A percentile compares a stretch with the other conserved stretches of the same genome.
Evolutionary conservation across 2,329 filamentous ascomycete species (phyloP).

Genomic region (Paraconiothyrium brasiliense): DNA sequence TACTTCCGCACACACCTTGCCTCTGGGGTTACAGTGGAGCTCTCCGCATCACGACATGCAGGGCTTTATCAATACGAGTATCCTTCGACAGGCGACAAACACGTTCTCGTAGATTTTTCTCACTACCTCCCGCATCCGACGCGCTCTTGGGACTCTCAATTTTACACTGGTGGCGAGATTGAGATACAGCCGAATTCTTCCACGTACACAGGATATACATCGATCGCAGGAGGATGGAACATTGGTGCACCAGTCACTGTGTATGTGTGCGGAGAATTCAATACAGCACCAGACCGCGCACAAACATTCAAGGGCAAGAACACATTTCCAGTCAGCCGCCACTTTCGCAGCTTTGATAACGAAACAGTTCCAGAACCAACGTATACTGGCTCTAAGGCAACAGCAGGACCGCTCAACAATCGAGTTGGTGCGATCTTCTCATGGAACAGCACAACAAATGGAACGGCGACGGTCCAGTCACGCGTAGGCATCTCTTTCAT

Average conservation of each 20-base stretch:
- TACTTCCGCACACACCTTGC: constrained; percentile 48
- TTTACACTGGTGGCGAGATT: constrained; percentile 48
- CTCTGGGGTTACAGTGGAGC: constrained; percentile 47
- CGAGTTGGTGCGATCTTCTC: constrained; percentile 63
- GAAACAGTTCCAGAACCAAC: constrained; percentile 41
- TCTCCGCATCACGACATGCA: constrained; percentile 50
- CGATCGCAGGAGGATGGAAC: constrained; percentile 50
- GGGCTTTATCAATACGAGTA: constrained; percentile 50
- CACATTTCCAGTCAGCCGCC: constrained; percentile 48
- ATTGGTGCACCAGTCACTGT: constrained; percentile 47
- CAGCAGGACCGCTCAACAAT: constrained; percentile 47
- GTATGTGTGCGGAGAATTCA: constrained; percentile 49
- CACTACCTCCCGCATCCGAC: constrained; percentile 53
- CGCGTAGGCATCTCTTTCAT: constrained; percentile 62
- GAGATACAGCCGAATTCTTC: constrained; percentile 41
- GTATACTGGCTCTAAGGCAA: constrained; percentile 36
- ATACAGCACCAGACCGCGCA: constrained; percentile 33
- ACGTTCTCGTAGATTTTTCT: constrained; percentile 59
- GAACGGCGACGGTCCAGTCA: constrained; percentile 55
- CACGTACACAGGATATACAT: constrained; percentile 45
- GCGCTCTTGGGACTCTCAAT: constrained; percentile 48
- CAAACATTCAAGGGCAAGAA: constrained; percentile 46
- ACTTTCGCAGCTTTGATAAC: constrained; percentile 45
- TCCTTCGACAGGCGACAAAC: constrained; percentile 49
- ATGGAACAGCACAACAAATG: constrained; percentile 51